These are phyloP conservation scores for Exophiala mesophila DNA, from an alignment of 2,329 filamentous ascomycete species.

Conservation along the genomic window DNA sequence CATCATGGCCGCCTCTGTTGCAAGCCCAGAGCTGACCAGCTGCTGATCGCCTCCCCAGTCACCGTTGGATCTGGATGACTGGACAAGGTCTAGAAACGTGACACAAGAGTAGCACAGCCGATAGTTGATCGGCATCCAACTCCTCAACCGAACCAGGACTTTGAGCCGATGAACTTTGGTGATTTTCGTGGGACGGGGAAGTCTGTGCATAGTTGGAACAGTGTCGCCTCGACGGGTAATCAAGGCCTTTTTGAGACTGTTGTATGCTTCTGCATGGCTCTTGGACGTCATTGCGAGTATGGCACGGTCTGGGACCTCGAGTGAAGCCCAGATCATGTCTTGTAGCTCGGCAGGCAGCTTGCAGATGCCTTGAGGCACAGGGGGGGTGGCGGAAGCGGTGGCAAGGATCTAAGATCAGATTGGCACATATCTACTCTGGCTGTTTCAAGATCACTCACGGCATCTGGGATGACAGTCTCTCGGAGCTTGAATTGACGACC, in stretches of 20 bases:
- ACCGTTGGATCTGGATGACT: slow-evolving; percentile 4
- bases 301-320: slow-evolving; percentile 15
- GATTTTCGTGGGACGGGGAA: slow-evolving; percentile 6
- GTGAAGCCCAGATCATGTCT: slow-evolving; percentile 15
- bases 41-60: slow-evolving; percentile 14
- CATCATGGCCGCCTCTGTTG: slow-evolving; percentile 11
- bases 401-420: neutral
- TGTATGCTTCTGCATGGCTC: slow-evolving; percentile 15
- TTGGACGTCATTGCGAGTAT: slow-evolving; percentile 24
- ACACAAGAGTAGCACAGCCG: slow-evolving; percentile 23
- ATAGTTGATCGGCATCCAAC: slow-evolving; percentile 12
- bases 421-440: neutral
- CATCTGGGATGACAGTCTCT: neutral
- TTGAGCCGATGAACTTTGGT: slow-evolving; percentile 17
- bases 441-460: neutral
- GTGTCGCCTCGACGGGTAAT: neutral
- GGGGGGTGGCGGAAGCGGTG: slow-evolving; percentile 8
- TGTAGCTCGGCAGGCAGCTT: slow-evolving; percentile 17
- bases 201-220: slow-evolving; percentile 2
- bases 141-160: slow-evolving; percentile 19
- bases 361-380: slow-evolving; percentile 4
- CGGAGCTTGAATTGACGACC: neutral
- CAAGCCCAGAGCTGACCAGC: slow-evolving; percentile 2
- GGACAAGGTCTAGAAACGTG: slow-evolving; percentile 10
- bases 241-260: slow-evolving; percentile 13